phyloP scores from a whole-genome alignment of 306 rosid species.

The Lablab purpureus region DNA sequence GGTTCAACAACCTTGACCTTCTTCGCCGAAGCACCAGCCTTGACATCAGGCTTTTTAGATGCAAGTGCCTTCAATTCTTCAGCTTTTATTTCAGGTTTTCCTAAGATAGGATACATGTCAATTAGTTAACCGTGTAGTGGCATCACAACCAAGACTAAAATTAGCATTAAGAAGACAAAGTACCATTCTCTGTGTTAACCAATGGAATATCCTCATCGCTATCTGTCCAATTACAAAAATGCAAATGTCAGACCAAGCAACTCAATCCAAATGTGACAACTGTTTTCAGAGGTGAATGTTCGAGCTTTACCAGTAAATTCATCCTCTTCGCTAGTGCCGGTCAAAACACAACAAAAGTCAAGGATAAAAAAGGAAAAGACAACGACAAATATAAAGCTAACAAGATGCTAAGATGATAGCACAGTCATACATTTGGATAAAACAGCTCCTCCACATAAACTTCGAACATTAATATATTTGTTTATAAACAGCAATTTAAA shows the following conservation, averaged over 20 bases:
- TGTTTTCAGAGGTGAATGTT: not conserved
- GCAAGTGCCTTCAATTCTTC: conserved; percentile 42
- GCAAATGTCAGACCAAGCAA: not conserved
- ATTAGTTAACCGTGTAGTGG: not conserved
- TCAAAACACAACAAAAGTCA: conserved; percentile 50
- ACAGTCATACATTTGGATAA: not conserved
- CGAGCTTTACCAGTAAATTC: conserved; percentile 54
- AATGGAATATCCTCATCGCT: conserved; percentile 55
- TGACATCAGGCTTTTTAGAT: conserved; percentile 50
- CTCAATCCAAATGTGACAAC: not conserved
- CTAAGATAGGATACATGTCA: conserved; percentile 32
- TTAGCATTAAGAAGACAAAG: not conserved
- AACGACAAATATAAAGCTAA: not conserved
- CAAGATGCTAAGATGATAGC: not conserved
- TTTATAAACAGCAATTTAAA: not conserved
- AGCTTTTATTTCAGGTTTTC: conserved; percentile 53
- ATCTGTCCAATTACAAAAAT: conserved; percentile 42
- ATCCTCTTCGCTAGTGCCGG: conserved; percentile 54
- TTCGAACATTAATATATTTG: not conserved
- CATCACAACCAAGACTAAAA: not conserved
- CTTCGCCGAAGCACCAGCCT: conserved; percentile 53
- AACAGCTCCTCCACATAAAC: not conserved
- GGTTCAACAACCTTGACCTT: conserved; percentile 68
- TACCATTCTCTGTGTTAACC: conserved; percentile 64
- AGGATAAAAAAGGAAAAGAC: conserved; percentile 43